These are phyloP conservation scores for Lasiosphaeria miniovina DNA, from an alignment of 495 filamentous ascomycete species.

Conservation along the genomic window DNA sequence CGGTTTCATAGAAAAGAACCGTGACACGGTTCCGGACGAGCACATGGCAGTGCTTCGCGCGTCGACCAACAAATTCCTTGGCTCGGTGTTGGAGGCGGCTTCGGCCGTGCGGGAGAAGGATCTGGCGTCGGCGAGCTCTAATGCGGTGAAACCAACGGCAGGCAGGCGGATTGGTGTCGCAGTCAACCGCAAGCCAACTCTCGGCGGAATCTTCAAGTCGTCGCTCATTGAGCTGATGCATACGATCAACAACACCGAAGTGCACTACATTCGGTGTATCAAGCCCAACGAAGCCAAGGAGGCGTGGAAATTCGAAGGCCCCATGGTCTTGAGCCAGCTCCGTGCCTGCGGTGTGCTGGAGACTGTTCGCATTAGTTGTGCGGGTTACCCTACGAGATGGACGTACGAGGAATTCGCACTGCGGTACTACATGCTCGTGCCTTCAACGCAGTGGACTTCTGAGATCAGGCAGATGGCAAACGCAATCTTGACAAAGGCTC, in stretches of 20 bases:
- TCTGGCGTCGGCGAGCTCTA: conserved; percentile 60
- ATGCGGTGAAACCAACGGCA: conserved; percentile 65
- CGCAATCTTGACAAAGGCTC: conserved; percentile 83
- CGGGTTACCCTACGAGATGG: conserved; percentile 96
- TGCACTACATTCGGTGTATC: conserved; percentile 99
- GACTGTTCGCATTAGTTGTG: conserved; percentile 96
- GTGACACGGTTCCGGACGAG: conserved; percentile 97
- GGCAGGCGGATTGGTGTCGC: conserved; percentile 85
- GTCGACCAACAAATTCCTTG: conserved; percentile 83
- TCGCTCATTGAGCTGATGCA: conserved; percentile 97
- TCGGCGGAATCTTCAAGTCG: conserved; percentile 97
- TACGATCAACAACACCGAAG: conserved; percentile 96
- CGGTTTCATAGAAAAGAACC: conserved; percentile 99
- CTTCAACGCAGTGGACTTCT: conserved; percentile 84
- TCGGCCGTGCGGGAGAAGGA: conserved; percentile 89
- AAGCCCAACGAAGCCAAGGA: conserved; percentile 98
- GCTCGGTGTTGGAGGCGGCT: conserved; percentile 79
- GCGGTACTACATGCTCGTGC: conserved; percentile 97
- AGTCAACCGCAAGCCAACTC: conserved; percentile 91
- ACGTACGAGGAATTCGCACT: conserved; percentile 98
- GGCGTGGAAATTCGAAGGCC: conserved; percentile 97
- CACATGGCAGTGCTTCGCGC: conserved; percentile 87
- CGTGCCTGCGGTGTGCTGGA: conserved; percentile 98
- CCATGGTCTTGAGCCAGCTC: conserved; percentile 97
- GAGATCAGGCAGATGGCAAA: conserved; percentile 93